A percentile compares a stretch with the other conserved stretches of the same genome.
Evolutionary conservation across 805 yeast species (phyloP).

Genomic region (Saccharomycopsis sp.): DNA sequence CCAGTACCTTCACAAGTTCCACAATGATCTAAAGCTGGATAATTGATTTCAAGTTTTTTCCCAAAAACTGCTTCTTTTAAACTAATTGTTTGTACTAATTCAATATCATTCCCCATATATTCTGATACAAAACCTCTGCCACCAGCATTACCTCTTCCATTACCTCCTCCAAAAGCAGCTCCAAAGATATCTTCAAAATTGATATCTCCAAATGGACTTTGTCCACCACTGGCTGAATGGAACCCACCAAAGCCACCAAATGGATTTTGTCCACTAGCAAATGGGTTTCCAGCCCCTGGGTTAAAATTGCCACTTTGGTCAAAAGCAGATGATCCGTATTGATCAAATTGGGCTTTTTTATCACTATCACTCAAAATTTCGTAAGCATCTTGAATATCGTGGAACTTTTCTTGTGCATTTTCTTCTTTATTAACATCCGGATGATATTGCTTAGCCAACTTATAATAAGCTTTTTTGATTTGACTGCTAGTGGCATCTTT

Average conservation of each 20-base stretch:
- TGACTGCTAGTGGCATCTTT: slow-evolving; percentile 65
- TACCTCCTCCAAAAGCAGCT: slow-evolving; percentile 35
- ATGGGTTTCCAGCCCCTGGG: slow-evolving; percentile 34
- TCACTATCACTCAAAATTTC: slow-evolving; percentile 80
- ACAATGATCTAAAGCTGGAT: slow-evolving; percentile 69
- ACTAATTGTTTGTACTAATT: slow-evolving; percentile 59
- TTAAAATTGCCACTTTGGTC: slow-evolving; percentile 42
- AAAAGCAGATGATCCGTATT: slow-evolving; percentile 82
- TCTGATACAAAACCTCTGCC: slow-evolving; percentile 50
- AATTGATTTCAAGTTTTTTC: slow-evolving; percentile 50
- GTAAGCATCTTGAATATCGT: slow-evolving; percentile 88
- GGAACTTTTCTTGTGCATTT: slow-evolving; percentile 82
- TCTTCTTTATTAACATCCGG: slow-evolving; percentile 94
- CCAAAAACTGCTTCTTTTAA: slow-evolving; percentile 89
- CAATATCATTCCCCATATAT: slow-evolving; percentile 83
- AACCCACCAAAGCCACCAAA: slow-evolving; percentile 48
- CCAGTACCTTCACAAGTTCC: slow-evolving; percentile 79
- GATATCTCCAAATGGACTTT: slow-evolving; percentile 30
- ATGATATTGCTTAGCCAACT: slow-evolving; percentile 86
- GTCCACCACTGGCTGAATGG: slow-evolving; percentile 41
- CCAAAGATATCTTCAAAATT: slow-evolving; percentile 59
- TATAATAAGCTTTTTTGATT: slow-evolving; percentile 89
- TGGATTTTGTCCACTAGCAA: slow-evolving; percentile 33
- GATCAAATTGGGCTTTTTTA: slow-evolving; percentile 84
- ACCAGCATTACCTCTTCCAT: slow-evolving; percentile 26